phyloP scores from a whole-genome alignment of 2,329 filamentous ascomycete species.

The Fusarium sp. region DNA sequence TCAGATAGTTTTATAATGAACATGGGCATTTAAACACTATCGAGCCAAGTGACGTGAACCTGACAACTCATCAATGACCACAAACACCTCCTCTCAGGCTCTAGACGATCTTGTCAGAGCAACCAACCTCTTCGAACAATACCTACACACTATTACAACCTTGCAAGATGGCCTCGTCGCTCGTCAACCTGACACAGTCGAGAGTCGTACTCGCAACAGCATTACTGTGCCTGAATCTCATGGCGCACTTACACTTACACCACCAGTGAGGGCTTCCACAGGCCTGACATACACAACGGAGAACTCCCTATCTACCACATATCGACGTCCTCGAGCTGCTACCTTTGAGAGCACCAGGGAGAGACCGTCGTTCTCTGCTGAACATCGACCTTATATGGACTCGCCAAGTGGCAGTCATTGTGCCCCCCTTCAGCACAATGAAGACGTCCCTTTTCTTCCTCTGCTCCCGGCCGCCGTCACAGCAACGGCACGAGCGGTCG shows the following conservation, averaged over 20 bases:
- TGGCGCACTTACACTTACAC: constrained; percentile 47
- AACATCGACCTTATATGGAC: constrained; percentile 39
- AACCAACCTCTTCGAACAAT: constrained; percentile 53
- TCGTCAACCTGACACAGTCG: constrained; percentile 39
- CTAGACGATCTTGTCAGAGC: constrained; percentile 54
- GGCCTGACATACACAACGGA: constrained; percentile 29
- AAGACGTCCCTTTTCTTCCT: constrained; percentile 52
- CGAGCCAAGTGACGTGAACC: constrained; percentile 28
- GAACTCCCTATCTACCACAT: constrained; percentile 20
- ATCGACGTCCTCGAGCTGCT: constrained; percentile 45
- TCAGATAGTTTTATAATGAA: constrained; percentile 9
- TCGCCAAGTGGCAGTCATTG: constrained; percentile 43
- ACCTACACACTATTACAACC: constrained; percentile 49
- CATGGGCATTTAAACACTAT: constrained; percentile 17
- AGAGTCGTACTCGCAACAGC: constrained; percentile 31
- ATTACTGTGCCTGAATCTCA: constrained; percentile 9
- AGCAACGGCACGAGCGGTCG: constrained; percentile 18
- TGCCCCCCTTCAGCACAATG: constrained; percentile 46
- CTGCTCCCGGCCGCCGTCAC: constrained; percentile 39
- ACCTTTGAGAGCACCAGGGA: constrained; percentile 50
- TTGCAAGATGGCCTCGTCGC: constrained; percentile 49
- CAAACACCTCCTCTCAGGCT: constrained; percentile 38
- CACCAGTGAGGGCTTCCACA: constrained; percentile 47
- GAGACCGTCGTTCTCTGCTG: constrained; percentile 43
- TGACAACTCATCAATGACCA: constrained; percentile 33